Evolutionary conservation across 805 yeast genomes (phyloP), one percentile per base, ranked within the genome.

Genomic region (Kodamaea jinghongensis): DNA sequence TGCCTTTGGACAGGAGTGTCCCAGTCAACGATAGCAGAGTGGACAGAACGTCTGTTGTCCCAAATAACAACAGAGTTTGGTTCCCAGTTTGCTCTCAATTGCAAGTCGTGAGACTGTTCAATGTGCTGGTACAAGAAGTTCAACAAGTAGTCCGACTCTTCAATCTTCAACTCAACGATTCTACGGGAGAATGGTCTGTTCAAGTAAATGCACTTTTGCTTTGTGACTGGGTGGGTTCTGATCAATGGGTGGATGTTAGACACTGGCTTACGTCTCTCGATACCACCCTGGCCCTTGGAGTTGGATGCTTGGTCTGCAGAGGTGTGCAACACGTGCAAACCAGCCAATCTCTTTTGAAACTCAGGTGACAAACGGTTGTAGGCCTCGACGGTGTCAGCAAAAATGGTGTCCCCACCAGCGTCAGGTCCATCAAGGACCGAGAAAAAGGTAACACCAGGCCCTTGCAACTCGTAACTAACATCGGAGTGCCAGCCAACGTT

Each of bases 401-500:
- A 63, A 34, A 63, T 51, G 15, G 69, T 63, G 41, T 63, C 69
- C 26, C 69, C 69, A 32, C 71, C 71, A 6, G 65, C 47, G 10
- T 58, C 67, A 15, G 69, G 68, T 2, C 67, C 65, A 35, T 63
- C 65, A 25, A 62, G 50, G 4, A 61, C 65, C 3, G 63, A 48
- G 44, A 63, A 63, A 34, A 63, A 59, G 1, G 67, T 62, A 15
- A 55, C 45, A 15, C 65, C 67, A 5, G 65, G 61, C 6, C 64
- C 64, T 38, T 63, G 67, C 39, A 58, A 56, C 44, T 64, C 67
- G 46, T 61, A 63, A 14, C 65, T 57, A 25, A 61, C 57, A 34
- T 63, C 70, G 4, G 67, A 58, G 47, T 63, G 70, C 68, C 67
- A 63, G 20, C 50, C 57, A n/a, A 61, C 58, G 34, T 54, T 54